Base-by-base conservation (phyloP, 192 early-diverging fungal species). In the Coemansia sp. region DNA sequence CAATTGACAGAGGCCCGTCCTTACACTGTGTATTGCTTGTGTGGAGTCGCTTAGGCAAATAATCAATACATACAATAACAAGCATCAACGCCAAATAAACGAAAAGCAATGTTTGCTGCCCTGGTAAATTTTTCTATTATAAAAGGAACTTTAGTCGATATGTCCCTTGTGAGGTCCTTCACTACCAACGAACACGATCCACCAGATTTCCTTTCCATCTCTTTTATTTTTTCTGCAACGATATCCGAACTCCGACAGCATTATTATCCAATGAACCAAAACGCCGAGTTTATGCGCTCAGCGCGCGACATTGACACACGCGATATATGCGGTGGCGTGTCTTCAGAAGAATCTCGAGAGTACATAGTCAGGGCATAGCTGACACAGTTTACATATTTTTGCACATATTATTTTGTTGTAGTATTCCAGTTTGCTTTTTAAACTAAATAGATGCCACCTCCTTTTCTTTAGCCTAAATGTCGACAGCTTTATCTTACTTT, bases 301-400 rank as follows among this genome's bases (percentile, higher is more conserved):
- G 35, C 40, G 57, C 72, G 72, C 39, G 72, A 74, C 35, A 74
- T 74, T 46, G 72, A 74, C 27, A 74, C 61, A 12, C 72, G 72
- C 62, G 72, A 74, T 19, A 45, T 19, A 19, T 68, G 11, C 20
- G 72, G 72, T 43, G 72, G 72, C 24, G 37, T 74, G 11, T 31
- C 66, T 12, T 45, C 62, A 25, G 62, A 74, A 3, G 72, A 74
- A 24, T 61, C 72, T 22, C 65, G 62, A 39, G 72, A 74, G 6
- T 74, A 74, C 66, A 45, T 36, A 14, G 31, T 74, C 39, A 19
- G 29, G 17, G 57, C 24, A 2, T 63, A 63, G 43, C 42, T 42
- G n/a, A 6, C 27, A 5, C 24, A 46, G 43, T 20, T 17, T 27
- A 5, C 29, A 24, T 19, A 24, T 32, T 54, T 56, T 43, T 64